A percentile compares a stretch with the other conserved stretches of the same genome.
These are phyloP conservation scores for Herpetospermum pedunculosum DNA, from an alignment of 306 rosid species.

Conservation along the genomic window DNA sequence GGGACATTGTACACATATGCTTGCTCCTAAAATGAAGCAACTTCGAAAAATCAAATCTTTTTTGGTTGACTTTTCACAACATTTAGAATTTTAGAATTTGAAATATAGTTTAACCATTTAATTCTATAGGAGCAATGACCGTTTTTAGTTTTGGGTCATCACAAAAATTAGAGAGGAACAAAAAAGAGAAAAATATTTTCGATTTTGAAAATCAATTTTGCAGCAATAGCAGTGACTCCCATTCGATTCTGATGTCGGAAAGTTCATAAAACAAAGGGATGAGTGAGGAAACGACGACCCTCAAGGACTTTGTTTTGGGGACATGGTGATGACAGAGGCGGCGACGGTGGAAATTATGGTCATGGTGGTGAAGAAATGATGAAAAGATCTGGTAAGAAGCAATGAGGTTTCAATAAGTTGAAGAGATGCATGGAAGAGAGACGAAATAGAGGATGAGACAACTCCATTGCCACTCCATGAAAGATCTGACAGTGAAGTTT, in stretches of 20 bases:
- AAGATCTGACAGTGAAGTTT: constrained; percentile 39
- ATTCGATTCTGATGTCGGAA: constrained; percentile 47
- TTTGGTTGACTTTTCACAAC: too few species aligned
- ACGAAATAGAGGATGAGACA: constrained; percentile 55
- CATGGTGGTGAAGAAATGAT: constrained; percentile 14
- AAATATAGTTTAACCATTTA: too few species aligned
- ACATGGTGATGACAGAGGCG: constrained; percentile 26
- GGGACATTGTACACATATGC: too few species aligned
- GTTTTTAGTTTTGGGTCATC: constrained; percentile 45
- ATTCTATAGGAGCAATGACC: constrained; percentile 68
- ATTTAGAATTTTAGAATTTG: too few species aligned
- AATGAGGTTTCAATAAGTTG: constrained; percentile 63
- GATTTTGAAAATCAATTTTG: constrained; percentile 19
- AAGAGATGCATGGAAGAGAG: constrained; percentile 73
- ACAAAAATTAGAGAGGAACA: constrained; percentile 36
- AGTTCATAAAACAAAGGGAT: constrained; percentile 31
- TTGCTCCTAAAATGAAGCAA: too few species aligned
- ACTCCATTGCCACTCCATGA: constrained; percentile 56
- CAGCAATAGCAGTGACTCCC: constrained; percentile 23
- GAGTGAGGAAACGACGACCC: constrained; percentile 49
- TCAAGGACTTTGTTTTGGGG: constrained; percentile 54
- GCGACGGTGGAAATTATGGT: neutral
- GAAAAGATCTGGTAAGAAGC: constrained; percentile 39
- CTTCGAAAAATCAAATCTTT: too few species aligned
- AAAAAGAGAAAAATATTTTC: constrained; percentile 48